Evolutionary conservation across 2,329 filamentous ascomycete genomes (phyloP), one percentile per base, ranked within the genome.

Genomic region (Cladophialophora carrionii): DNA sequence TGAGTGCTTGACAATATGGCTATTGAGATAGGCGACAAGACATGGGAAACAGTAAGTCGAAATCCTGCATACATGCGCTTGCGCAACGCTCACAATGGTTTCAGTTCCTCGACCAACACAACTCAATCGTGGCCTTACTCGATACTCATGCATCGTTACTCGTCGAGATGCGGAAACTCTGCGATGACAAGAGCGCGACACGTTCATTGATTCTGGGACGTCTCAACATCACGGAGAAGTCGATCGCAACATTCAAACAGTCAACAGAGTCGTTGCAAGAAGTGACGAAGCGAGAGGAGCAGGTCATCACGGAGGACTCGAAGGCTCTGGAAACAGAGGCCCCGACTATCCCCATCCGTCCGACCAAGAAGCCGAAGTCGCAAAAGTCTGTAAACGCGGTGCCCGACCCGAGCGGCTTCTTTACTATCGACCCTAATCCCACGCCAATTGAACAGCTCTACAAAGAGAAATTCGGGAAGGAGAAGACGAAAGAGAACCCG

Each of bases 351-450:
- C 53, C 58, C 4, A 61, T 61, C 5, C 57, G 57, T 51, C 12
- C 1, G n/a, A 52, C 56, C 6, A 29, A 54, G 29, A 34, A 34
- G 22, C 52, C 56, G 10, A 32, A 34, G 31, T 53, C 63, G 1
- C 53, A 57, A 10, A n/a, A 31, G n/a, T 37, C 68, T 29, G 37
- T 62, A 12, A 49, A 57, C 37, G 68, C 64, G 17, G 37, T 59
- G 8, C 24, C 60, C 10, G 70, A 71, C 59, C 57, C 65, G 9
- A 70, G 68, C 48, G 70, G 69, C n/a, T 63, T 72, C 2, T 72
- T 72, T 37, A 62, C 65, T 3, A 61, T 71, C n/a, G 70, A 72
- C 55, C 58, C 69, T 4, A 72, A 68, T 49, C 70, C 70, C 5
- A 71, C 68, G 10, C 61, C 62, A 8, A 29, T 71, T 22, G 57